phyloP scores from a whole-genome alignment of 306 rosid species.

The Fagus crenata region DNA sequence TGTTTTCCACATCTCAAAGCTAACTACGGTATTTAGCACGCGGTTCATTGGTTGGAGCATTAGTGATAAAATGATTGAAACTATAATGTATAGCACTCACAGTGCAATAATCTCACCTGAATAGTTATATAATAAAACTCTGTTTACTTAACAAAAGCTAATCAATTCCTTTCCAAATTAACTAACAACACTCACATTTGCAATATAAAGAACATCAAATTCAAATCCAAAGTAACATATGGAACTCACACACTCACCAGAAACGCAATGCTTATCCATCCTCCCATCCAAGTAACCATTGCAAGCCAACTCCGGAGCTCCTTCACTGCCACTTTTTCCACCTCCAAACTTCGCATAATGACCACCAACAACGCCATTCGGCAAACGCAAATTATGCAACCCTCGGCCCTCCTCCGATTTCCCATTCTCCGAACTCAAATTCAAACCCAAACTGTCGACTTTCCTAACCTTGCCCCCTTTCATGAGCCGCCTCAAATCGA shows the following conservation, averaged over 20 bases:
- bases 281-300: slow-evolving; percentile 52
- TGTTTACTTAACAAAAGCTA: not conserved
- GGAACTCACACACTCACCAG: slow-evolving; percentile 50
- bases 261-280: slow-evolving; percentile 38
- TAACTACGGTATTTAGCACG: not conserved
- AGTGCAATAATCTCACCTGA: not conserved
- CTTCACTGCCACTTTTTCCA: slow-evolving; percentile 34
- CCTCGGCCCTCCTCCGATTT: slow-evolving; percentile 24
- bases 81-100: not conserved
- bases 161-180: not conserved
- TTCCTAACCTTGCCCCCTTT: slow-evolving; percentile 42
- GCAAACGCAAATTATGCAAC: slow-evolving; percentile 17
- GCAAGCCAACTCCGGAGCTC: slow-evolving; percentile 38
- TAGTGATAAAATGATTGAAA: not conserved
- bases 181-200: not conserved
- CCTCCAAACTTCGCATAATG: slow-evolving; percentile 30
- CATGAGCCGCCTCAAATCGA: slow-evolving; percentile 53
- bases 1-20: not conserved
- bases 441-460: slow-evolving; percentile 26
- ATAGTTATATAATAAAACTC: not conserved
- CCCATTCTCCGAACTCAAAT: not conserved
- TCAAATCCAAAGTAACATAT: not conserved
- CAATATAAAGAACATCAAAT: not conserved
- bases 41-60: not conserved
- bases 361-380: slow-evolving; percentile 45